Evolutionary conservation across 331 rosid genomes (phyloP).

Genomic region (Quercus phellos): DNA sequence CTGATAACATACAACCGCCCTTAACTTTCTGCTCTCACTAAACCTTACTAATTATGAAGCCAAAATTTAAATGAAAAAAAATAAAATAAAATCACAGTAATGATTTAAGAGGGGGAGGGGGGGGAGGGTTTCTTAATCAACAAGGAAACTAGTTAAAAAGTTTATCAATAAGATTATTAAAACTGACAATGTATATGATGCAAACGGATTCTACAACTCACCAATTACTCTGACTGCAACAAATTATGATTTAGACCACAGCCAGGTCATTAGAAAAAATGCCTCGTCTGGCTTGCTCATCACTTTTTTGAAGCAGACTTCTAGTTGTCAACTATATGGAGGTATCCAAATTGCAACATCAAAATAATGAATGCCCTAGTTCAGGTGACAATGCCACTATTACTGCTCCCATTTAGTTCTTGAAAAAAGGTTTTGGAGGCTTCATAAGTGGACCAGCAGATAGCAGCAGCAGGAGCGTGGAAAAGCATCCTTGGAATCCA

Average conservation of each 20-base stretch:
- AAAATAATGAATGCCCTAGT: constrained; percentile 22
- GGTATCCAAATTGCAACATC: constrained; percentile 20
- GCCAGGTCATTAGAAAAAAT: constrained; percentile 21
- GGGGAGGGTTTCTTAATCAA: neutral
- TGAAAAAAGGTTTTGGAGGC: constrained; percentile 80
- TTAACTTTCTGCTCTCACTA: neutral
- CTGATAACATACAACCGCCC: neutral
- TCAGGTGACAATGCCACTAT: constrained; percentile 38
- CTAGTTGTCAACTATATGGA: constrained; percentile 4
- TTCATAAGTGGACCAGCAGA: constrained; percentile 99
- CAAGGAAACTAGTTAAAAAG: neutral
- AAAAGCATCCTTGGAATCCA: constrained; percentile 97
- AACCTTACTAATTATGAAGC: neutral
- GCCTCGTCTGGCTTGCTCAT: constrained; percentile 20
- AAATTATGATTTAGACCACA: constrained; percentile 22
- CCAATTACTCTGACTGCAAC: constrained; percentile 20
- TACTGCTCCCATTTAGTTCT: constrained; percentile 38
- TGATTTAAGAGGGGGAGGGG: neutral
- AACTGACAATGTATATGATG: constrained; percentile 23
- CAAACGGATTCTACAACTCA: constrained; percentile 14
- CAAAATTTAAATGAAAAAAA: neutral
- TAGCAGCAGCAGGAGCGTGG: constrained; percentile 98
- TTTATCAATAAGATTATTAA: neutral
- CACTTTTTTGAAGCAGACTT: constrained; percentile 18
- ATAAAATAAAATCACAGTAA: neutral